Conservation (phyloP, 169 alveolate species). For the Eimeria sp. region DNA sequence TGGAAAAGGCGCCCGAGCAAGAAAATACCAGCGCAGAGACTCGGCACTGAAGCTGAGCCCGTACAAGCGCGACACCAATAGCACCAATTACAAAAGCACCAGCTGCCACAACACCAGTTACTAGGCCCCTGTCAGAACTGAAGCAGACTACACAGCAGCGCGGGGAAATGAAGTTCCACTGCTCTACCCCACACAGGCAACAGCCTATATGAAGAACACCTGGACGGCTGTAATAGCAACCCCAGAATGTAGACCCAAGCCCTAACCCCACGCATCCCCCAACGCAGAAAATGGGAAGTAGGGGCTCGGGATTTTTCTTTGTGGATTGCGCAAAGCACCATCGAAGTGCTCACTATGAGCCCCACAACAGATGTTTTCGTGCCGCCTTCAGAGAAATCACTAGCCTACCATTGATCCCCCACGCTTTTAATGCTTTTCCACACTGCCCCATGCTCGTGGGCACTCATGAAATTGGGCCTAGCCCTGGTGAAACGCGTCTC, state of each 20-base stretch:
- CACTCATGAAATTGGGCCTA: neutral
- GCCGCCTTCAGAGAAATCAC: neutral
- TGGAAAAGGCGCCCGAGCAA: neutral
- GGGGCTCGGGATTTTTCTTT: neutral
- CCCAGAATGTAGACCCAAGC: neutral
- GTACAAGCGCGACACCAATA: conserved; percentile 7
- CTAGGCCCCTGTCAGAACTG: neutral
- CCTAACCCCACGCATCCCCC: neutral
- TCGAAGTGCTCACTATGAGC: neutral
- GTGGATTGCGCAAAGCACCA: neutral
- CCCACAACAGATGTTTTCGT: neutral
- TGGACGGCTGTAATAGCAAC: neutral
- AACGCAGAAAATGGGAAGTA: neutral
- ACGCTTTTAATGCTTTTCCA: neutral
- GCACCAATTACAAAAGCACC: neutral
- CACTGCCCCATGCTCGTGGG: neutral
- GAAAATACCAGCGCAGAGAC: conserved; percentile 1
- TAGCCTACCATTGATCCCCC: neutral
- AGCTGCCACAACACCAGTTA: neutral
- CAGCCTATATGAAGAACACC: neutral
- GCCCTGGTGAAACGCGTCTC: neutral
- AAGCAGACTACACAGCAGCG: neutral
- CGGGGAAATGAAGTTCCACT: neutral
- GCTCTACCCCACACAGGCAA: neutral
- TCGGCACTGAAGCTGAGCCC: conserved; percentile 61